Percentiles rank a stretch among this genome's conserved stretches.
Evolutionary conservation across 2,329 filamentous ascomycete genomes (phyloP).

Genomic region (Colletotrichum tropicicola): DNA sequence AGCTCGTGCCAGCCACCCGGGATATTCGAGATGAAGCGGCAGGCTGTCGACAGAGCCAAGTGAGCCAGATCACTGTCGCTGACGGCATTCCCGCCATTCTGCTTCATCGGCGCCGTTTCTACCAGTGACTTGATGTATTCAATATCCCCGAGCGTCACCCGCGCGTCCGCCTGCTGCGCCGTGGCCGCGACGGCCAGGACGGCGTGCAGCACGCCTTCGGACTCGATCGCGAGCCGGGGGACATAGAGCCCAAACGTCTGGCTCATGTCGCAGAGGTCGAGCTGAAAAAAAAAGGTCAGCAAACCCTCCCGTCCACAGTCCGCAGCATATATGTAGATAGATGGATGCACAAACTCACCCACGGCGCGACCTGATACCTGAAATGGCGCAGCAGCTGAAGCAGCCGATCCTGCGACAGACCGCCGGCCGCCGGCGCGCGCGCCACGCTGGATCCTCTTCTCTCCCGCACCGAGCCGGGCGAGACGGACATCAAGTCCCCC

Average conservation of each 20-base stretch:
- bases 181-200: slow-evolving; percentile 34
- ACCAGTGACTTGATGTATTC: slow-evolving; percentile 15
- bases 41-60: slow-evolving; percentile 4
- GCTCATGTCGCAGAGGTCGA: slow-evolving; percentile 51
- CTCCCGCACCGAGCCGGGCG: background rate
- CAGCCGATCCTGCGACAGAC: slow-evolving; percentile 22
- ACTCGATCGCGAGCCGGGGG: slow-evolving; percentile 39
- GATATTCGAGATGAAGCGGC: slow-evolving; percentile 10
- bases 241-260: slow-evolving; percentile 50
- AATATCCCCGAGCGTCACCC: background rate
- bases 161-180: slow-evolving; percentile 8
- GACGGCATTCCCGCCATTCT: background rate
- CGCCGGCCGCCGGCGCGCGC: background rate
- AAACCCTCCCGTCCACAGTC: no score
- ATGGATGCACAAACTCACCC: slow-evolving; percentile 42
- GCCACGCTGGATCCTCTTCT: background rate
- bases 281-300: slow-evolving; percentile 33
- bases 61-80: slow-evolving; percentile 10
- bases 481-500: slow-evolving; percentile 9
- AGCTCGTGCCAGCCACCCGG: slow-evolving; percentile 14
- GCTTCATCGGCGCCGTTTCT: background rate
- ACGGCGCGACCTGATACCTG: slow-evolving; percentile 53
- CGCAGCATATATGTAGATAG: background rate
- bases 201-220: slow-evolving; percentile 35
- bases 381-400: slow-evolving; percentile 50